A percentile compares a stretch with the other conserved stretches of the same genome.
Evolutionary conservation across 208 protist species (phyloP).

Genomic region (Acanthamoeba healyi): DNA sequence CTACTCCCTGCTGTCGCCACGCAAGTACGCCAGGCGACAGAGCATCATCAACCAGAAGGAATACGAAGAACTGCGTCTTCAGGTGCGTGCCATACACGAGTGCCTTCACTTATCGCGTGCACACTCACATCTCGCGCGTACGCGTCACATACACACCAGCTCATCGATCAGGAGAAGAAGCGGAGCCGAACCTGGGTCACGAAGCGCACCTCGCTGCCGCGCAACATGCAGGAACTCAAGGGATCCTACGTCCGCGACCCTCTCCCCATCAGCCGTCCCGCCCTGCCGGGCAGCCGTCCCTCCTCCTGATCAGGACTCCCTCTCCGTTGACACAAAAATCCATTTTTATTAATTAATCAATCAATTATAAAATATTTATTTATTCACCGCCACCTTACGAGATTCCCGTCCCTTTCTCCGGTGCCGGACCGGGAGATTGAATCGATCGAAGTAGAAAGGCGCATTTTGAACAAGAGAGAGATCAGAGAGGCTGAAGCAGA

Average conservation of each 20-base stretch:
- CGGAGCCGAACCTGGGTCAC: conserved; percentile 14
- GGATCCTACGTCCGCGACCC: conserved; percentile 6
- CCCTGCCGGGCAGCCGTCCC: too few relatives aligned
- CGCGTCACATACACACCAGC: neutral
- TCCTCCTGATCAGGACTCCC: too few relatives aligned
- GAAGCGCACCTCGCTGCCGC: neutral
- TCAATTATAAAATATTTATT: neutral
- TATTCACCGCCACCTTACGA: neutral
- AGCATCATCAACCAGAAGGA: conserved; percentile 39
- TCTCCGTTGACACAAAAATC: too few relatives aligned
- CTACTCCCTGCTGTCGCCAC: neutral
- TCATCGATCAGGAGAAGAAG: conserved; percentile 4
- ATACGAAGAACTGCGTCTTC: neutral
- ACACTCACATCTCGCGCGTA: too few relatives aligned
- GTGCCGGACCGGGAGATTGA: neutral
- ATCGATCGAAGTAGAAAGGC: too few relatives aligned
- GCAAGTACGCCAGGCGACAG: neutral
- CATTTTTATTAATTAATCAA: neutral
- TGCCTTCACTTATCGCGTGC: too few relatives aligned
- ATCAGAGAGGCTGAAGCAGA: neutral
- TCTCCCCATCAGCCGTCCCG: too few relatives aligned
- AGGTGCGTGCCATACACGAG: neutral
- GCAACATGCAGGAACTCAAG: conserved; percentile 30
- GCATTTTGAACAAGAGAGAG: neutral
- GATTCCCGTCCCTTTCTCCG: neutral